These are phyloP conservation scores for Scopulariopsis brevicaulis DNA, from an alignment of 2,329 filamentous ascomycete genomes.

Conservation along the genomic window DNA sequence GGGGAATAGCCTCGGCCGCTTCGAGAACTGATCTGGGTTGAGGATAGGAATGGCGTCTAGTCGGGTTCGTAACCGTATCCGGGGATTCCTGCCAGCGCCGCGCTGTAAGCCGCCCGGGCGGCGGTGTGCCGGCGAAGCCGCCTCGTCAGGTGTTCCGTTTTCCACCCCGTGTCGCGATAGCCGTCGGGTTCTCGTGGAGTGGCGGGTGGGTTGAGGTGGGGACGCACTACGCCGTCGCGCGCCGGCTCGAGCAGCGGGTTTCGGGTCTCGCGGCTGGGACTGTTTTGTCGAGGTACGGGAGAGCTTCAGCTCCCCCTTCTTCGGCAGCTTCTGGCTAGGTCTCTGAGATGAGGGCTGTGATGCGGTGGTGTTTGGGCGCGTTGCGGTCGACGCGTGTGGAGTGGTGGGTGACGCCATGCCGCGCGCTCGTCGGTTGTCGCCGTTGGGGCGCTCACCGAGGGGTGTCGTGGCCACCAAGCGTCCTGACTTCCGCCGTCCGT, in stretches of 20 bases:
- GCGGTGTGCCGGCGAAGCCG: background rate
- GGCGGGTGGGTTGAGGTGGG: slow-evolving; percentile 21
- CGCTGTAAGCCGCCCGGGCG: background rate
- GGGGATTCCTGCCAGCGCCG: background rate
- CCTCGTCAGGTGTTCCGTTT: background rate
- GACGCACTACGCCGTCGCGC: slow-evolving; percentile 16
- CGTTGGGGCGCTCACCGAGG: slow-evolving; percentile 35
- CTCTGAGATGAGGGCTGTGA: slow-evolving; percentile 10
- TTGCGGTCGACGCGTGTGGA: slow-evolving; percentile 10
- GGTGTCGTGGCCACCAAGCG: slow-evolving; percentile 45
- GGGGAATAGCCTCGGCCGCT: slow-evolving; percentile 38
- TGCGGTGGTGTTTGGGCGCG: background rate
- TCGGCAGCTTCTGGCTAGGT: slow-evolving; percentile 5
- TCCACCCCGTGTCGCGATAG: slow-evolving; percentile 22
- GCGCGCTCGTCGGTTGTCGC: slow-evolving; percentile 40
- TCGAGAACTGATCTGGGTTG: slow-evolving; percentile 45
- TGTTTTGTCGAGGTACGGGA: background rate
- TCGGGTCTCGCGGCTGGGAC: slow-evolving; percentile 1
- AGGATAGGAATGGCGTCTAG: slow-evolving; percentile 35
- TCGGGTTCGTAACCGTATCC: slow-evolving; percentile 35
- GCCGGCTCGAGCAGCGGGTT: slow-evolving; percentile 3
- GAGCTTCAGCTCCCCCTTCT: background rate
- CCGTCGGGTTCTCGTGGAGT: slow-evolving; percentile 29
- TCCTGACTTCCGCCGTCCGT: slow-evolving; percentile 58
- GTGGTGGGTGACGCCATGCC: slow-evolving; percentile 23